phyloP scores from a whole-genome alignment of 2,329 filamentous ascomycete species.

The Trichophyton rubrum region DNA sequence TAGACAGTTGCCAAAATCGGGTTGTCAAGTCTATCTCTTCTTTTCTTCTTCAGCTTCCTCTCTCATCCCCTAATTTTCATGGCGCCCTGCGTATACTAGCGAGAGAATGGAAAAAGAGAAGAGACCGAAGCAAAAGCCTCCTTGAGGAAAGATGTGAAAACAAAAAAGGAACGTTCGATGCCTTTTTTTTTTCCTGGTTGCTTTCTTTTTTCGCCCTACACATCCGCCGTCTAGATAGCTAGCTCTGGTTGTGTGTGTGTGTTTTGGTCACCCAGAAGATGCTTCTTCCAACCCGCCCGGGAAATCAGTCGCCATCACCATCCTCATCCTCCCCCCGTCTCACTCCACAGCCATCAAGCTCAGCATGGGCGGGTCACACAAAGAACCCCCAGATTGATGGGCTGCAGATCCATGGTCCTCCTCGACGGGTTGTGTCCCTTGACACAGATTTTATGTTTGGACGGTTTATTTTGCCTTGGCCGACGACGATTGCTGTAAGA shows the following conservation, averaged over 20 bases:
- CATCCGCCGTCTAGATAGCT: not conserved
- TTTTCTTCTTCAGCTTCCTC: not conserved
- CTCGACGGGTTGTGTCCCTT: not conserved
- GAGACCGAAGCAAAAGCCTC: not conserved
- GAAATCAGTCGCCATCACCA: not conserved
- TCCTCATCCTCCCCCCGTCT: not conserved
- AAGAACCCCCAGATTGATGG: not conserved
- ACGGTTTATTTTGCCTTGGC: not conserved
- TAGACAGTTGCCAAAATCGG: not conserved
- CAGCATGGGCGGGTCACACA: not conserved
- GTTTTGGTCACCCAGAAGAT: not conserved
- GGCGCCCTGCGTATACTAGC: not conserved
- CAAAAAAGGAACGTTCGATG: not conserved
- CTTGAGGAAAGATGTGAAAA: not conserved
- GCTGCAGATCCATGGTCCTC: conserved; percentile 3
- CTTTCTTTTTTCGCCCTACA: not conserved
- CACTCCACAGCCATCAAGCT: not conserved
- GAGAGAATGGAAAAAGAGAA: not conserved
- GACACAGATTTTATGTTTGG: not conserved
- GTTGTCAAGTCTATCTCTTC: not conserved
- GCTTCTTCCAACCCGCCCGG: not conserved
- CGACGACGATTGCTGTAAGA: not conserved
- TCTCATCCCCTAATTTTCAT: not conserved
- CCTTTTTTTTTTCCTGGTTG: not conserved
- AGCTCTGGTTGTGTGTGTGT: not conserved